A percentile compares a stretch with the other conserved stretches of the same genome.
Conservation (phyloP, 768 basidiomycete genomes). For the Mycena vitilis region DNA sequence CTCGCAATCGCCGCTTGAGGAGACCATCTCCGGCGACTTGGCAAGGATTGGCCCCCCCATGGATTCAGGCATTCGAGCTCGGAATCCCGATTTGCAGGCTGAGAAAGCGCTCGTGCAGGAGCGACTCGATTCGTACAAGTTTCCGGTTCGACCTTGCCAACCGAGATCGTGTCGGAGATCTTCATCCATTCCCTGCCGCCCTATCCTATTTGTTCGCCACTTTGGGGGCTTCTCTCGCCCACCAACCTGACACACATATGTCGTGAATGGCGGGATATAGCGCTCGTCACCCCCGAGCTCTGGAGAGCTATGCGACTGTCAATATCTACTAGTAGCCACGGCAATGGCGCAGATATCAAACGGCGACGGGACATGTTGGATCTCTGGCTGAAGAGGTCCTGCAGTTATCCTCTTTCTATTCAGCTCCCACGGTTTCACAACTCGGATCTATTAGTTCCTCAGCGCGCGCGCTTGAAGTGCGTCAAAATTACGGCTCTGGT, state of each 20-base stretch:
- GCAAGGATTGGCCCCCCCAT: too few species aligned
- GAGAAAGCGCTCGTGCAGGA: neutral
- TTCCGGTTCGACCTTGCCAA: neutral
- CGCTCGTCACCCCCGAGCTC: neutral
- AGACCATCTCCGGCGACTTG: too few species aligned
- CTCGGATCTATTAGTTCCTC: neutral
- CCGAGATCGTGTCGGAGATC: neutral
- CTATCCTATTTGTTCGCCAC: neutral
- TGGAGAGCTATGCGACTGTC: neutral
- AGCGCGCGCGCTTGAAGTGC: neutral
- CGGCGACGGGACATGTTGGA: neutral
- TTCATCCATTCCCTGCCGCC: neutral
- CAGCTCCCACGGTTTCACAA: neutral
- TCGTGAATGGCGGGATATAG: neutral
- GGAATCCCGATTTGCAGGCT: too few species aligned
- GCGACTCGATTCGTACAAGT: neutral
- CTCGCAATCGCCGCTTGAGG: too few species aligned
- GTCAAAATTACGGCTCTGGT: neutral
- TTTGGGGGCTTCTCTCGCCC: neutral
- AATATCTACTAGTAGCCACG: too few species aligned
- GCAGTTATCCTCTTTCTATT: neutral
- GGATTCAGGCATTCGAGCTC: too few species aligned
- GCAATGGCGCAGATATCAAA: neutral
- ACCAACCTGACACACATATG: neutral
- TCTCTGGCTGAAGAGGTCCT: constrained; percentile 4